Base-by-base conservation (phyloP, 2,329 filamentous ascomycete genomes). In the Exophiala aquamarina region DNA sequence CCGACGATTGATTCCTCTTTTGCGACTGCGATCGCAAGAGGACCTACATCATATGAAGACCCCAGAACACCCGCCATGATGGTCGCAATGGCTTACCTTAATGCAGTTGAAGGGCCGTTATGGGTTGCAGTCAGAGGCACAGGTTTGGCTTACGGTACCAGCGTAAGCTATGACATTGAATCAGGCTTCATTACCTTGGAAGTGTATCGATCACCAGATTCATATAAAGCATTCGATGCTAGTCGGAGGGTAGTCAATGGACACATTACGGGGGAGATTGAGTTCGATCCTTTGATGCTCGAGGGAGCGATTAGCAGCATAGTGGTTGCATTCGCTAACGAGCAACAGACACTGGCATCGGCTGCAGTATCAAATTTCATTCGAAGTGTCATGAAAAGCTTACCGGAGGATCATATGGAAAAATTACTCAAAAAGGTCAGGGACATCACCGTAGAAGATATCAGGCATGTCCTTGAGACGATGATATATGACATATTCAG, bases 91-190 rank as follows among this genome's bases (percentile, higher is more conserved):
- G 84, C 90, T 15, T 97, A 96, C 64, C 84, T 98, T 51, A 91
- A 96, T 63, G 84, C 90, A 1, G 87, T 94, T 14, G 93, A 98
- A 68, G 93, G 93, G 0, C 93, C 93, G 1, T 81, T 98, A 23
- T 97, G 93, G 92, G 86, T 86, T 54, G 89, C 89, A 0, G 87
- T 97, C 39, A 89, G 93, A 37, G 93, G 93, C 46, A 93, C 89
- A 34, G 93, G 93, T 35, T 83, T 97, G 42, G 93, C 93, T 0
- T 98, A 98, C 63, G 91, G 91, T 43, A 85, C 87, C 1, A 82
- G 79, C 59, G 95, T 97, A 63, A 78, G 78, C 35, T 84, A 87
- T 36, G 86, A 89, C 61, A 72, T 88, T 20, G 89, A 93, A 61
- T 83, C 82, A 1, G 93, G 92, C 2, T 81, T 87, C 40, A 72